phyloP scores from a whole-genome alignment of 2,329 filamentous ascomycete species.

The Ophiosphaerella narmari region DNA sequence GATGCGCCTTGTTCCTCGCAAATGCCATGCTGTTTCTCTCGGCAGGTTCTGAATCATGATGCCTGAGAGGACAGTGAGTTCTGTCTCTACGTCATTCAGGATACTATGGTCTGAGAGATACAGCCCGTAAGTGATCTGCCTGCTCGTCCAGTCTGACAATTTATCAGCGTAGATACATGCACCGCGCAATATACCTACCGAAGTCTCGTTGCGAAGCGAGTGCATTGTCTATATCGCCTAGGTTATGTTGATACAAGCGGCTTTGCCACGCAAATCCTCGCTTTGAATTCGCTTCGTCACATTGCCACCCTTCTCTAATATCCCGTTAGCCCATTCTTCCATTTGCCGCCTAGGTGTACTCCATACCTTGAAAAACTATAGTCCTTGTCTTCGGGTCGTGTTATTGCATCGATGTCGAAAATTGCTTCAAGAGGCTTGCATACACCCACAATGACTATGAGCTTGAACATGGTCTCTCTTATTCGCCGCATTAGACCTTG shows the following conservation, averaged over 20 bases:
- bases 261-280: conserved; percentile 61
- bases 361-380: conserved; percentile 54
- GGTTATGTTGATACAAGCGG: conserved; percentile 61
- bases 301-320: conserved; percentile 60
- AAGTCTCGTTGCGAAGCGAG: conserved; percentile 55
- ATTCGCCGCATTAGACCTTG: conserved; percentile 56
- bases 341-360: background rate
- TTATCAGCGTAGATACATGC: background rate
- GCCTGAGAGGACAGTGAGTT: conserved; percentile 58
- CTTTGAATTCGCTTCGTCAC: conserved; percentile 59
- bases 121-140: conserved; percentile 63
- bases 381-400: conserved; percentile 63
- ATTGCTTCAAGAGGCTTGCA: conserved; percentile 67
- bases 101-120: conserved; percentile 62
- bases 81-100: conserved; percentile 59
- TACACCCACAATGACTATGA: conserved; percentile 62
- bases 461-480: conserved; percentile 64
- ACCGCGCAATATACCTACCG: conserved; percentile 20
- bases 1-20: conserved; percentile 55
- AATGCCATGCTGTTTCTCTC: conserved; percentile 61
- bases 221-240: conserved; percentile 42
- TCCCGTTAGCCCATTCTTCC: background rate
- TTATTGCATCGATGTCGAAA: conserved; percentile 58
- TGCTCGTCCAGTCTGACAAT: conserved; percentile 53
- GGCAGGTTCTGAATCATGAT: conserved; percentile 64